phyloP scores from a whole-genome alignment of 495 filamentous ascomycete genomes.

The Penicillium goetzii region DNA sequence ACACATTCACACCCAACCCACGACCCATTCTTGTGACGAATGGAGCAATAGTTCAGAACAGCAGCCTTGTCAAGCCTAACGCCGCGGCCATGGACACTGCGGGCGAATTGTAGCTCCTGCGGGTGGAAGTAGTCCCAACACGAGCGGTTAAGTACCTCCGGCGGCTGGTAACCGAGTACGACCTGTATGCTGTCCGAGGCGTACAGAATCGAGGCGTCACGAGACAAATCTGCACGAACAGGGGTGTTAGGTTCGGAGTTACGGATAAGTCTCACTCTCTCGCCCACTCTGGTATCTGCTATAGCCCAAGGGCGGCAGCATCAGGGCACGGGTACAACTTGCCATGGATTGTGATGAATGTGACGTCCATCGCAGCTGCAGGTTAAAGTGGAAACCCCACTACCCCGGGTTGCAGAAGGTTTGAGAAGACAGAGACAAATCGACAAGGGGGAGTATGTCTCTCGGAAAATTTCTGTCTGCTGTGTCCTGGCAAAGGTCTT shows the following conservation, averaged over 20 bases:
- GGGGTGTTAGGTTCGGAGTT: slow-evolving; percentile 2
- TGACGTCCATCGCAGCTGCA: slow-evolving; percentile 72
- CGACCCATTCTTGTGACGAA: slow-evolving; percentile 67
- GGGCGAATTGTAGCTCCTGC: slow-evolving; percentile 77
- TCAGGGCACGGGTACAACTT: slow-evolving; percentile 36
- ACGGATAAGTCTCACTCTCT: background rate
- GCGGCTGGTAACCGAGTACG: slow-evolving; percentile 78
- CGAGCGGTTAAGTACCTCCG: slow-evolving; percentile 75
- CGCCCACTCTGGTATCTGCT: background rate
- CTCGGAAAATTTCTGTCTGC: background rate
- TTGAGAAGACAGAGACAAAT: background rate
- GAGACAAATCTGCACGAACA: slow-evolving; percentile 61
- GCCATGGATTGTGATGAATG: slow-evolving; percentile 94
- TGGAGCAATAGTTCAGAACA: slow-evolving; percentile 76
- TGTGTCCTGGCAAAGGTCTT: slow-evolving; percentile 1
- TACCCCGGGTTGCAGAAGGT: slow-evolving; percentile 14
- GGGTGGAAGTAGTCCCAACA: slow-evolving; percentile 88
- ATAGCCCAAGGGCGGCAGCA: background rate
- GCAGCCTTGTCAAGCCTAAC: slow-evolving; percentile 84
- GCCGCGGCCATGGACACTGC: slow-evolving; percentile 70
- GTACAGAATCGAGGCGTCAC: slow-evolving; percentile 81
- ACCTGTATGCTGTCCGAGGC: slow-evolving; percentile 81
- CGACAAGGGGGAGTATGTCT: background rate
- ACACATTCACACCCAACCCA: slow-evolving; percentile 88
- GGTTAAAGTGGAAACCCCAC: slow-evolving; percentile 25